Evolutionary conservation across 2,329 filamentous ascomycete genomes (phyloP).

Genomic region (Cryoendolithus antarcticus): DNA sequence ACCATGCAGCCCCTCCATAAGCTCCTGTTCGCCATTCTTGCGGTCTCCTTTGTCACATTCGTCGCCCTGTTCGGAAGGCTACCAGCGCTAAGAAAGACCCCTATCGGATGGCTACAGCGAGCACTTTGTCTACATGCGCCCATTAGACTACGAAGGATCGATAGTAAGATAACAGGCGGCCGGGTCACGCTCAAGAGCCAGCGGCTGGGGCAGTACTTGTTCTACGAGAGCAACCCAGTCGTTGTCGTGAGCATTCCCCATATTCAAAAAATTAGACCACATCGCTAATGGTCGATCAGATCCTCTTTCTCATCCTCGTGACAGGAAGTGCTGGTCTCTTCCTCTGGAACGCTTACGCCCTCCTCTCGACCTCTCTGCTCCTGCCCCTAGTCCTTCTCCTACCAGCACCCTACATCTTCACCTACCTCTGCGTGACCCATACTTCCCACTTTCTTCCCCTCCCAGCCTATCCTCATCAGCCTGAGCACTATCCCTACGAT

Average conservation of each 20-base stretch:
- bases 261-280: not conserved
- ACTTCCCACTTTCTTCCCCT: conserved; percentile 61
- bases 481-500: conserved; percentile 72
- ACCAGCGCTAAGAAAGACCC: conserved; percentile 72
- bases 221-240: conserved; percentile 80
- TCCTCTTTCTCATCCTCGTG: conserved; percentile 73
- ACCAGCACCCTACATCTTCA: conserved; percentile 62
- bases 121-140: conserved; percentile 67
- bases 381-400: conserved; percentile 46
- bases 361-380: conserved; percentile 46
- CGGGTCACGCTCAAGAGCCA: conserved; percentile 47
- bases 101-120: conserved; percentile 69
- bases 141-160: conserved; percentile 49
- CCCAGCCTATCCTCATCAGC: conserved; percentile 59
- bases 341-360: conserved; percentile 59
- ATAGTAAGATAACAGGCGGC: conserved; percentile 59
- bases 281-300: conserved; percentile 30
- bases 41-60: conserved; percentile 73
- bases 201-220: conserved; percentile 55
- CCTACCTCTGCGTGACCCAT: conserved; percentile 61
- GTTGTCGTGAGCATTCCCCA: conserved; percentile 52
- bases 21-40: conserved; percentile 51
- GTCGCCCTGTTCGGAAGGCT: conserved; percentile 85
- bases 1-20: conserved; percentile 54
- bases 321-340: conserved; percentile 59